Base-by-base conservation (phyloP, 768 basidiomycete genomes). In the Kwoniella mangroviensis region DNA sequence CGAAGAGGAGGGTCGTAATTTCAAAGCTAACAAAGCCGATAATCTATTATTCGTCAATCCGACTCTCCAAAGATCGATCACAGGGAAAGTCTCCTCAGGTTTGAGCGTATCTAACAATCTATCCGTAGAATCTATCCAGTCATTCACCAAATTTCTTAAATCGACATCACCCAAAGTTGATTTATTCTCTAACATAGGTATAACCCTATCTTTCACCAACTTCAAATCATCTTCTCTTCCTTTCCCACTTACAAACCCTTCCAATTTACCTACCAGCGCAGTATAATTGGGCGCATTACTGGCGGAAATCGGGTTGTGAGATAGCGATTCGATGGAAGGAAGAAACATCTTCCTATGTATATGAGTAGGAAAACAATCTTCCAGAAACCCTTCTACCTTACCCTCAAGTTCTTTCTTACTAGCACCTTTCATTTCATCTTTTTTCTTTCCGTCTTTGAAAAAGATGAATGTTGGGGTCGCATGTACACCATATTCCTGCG, bases 381-480 rank as follows among this genome's bases (percentile, higher is more conserved):
- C 75, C 40, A 80, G 43, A 53, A 79, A 77, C 7, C 49, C 55
- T 41, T 77, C 79, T 24, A 80, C 79, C 45, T 64, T 70, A 17
- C 24, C 57, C 24, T 75, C 71, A 42, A 79, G 64, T 42, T 70
- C 74, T 60, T 68, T 64, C 63, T 79, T 79, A 19, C 51, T 59
- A 19, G 79, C 78, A 1, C 76, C 76, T 52, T 71, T 72, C 69
- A 79, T 62, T 56, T 77, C 79, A 15, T 80, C 73, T 21, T 74
- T 78, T 54, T 79, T 77, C 63, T 79, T 76, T 4, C 77, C 92
- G 69, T 91, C 86, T 70, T 90, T 82, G 84, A 93, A 98, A 84
- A 97, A 94, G 51, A 91, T 84, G 77, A 98, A 96, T 0, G 93
- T 94, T 5, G 94, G 95, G 2, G 92, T 96, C 19, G 87, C 93